These are phyloP conservation scores for Lactarius indigo DNA, from an alignment of 768 basidiomycete genomes.

Conservation along the genomic window DNA sequence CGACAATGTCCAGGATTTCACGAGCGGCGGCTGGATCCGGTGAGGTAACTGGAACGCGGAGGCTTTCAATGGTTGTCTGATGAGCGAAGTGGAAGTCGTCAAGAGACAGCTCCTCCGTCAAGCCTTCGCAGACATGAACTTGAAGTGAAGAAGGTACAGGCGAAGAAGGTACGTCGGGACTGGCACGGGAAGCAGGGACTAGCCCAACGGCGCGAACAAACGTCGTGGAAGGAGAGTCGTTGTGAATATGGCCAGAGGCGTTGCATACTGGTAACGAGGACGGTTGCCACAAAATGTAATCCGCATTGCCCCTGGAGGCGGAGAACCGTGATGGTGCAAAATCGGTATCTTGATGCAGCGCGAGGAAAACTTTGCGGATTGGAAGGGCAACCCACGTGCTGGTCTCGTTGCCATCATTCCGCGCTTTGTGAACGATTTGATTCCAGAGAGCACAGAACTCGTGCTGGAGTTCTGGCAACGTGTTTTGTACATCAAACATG, in stretches of 20 bases:
- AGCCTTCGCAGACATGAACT: not conserved
- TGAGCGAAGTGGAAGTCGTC: not conserved
- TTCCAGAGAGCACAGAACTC: not conserved
- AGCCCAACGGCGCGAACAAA: not conserved
- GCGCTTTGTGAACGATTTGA: not conserved
- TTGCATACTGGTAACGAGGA: too few relatives aligned
- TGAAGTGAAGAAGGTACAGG: not conserved
- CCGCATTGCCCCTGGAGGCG: too few relatives aligned
- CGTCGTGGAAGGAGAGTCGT: too few relatives aligned
- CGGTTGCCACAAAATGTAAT: too few relatives aligned
- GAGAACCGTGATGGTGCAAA: too few relatives aligned
- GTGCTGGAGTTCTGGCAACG: not conserved
- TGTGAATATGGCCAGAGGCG: too few relatives aligned
- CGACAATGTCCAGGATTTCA: too few relatives aligned
- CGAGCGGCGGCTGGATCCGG: not conserved
- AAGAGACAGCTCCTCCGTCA: fast-evolving
- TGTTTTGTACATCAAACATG: not conserved
- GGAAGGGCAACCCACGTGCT: too few relatives aligned
- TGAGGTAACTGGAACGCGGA: not conserved
- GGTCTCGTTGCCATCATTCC: too few relatives aligned
- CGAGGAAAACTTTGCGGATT: too few relatives aligned
- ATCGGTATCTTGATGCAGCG: too few relatives aligned
- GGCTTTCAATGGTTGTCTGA: not conserved
- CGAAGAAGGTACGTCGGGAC: not conserved
- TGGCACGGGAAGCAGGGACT: not conserved